A percentile compares a stretch with the other conserved stretches of the same genome.
These are phyloP conservation scores for Lachnellula suecica DNA, from an alignment of 2,329 filamentous ascomycete genomes.

Conservation along the genomic window DNA sequence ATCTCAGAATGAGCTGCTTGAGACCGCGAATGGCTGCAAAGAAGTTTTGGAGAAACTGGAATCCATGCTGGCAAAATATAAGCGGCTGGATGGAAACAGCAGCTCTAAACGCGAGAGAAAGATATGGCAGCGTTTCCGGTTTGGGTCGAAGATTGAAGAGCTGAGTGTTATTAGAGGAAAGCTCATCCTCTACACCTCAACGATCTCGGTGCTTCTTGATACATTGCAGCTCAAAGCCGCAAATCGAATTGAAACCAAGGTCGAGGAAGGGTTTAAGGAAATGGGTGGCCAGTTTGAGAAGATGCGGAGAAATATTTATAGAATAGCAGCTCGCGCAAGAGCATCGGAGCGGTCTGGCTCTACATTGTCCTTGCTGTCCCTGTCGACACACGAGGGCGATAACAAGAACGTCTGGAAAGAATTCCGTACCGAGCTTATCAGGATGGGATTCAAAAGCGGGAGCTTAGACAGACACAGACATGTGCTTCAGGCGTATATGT, in stretches of 20 bases:
- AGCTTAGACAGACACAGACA: slow-evolving; percentile 8
- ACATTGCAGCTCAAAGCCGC: slow-evolving; percentile 8
- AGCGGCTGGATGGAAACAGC: slow-evolving; percentile 3
- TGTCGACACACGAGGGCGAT: slow-evolving; percentile 12
- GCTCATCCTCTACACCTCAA: slow-evolving; percentile 13
- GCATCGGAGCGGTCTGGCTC: slow-evolving; percentile 2
- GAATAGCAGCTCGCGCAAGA: slow-evolving; percentile 8
- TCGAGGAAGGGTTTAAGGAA: slow-evolving; percentile 2
- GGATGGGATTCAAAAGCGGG: slow-evolving; percentile 9
- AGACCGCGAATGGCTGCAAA: neutral
- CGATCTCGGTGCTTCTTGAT: slow-evolving; percentile 10
- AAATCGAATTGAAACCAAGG: slow-evolving; percentile 2
- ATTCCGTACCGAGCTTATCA: slow-evolving; percentile 10
- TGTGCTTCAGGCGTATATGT: slow-evolving; percentile 13
- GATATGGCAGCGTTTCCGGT: slow-evolving; percentile 9
- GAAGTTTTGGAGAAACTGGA: neutral
- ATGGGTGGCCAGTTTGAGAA: slow-evolving; percentile 8
- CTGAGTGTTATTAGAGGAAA: slow-evolving; percentile 6
- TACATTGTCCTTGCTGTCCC: slow-evolving; percentile 1
- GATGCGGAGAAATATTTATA: slow-evolving; percentile 8
- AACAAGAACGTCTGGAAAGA: slow-evolving; percentile 14
- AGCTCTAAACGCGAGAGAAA: slow-evolving; percentile 5
- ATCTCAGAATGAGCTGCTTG: neutral
- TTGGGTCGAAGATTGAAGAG: slow-evolving; percentile 14
- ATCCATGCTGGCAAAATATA: slow-evolving; percentile 7